Evolutionary conservation across 2,329 filamentous ascomycete genomes (phyloP), one percentile per base, ranked within the genome.

Genomic region (Juglanconis sp.): DNA sequence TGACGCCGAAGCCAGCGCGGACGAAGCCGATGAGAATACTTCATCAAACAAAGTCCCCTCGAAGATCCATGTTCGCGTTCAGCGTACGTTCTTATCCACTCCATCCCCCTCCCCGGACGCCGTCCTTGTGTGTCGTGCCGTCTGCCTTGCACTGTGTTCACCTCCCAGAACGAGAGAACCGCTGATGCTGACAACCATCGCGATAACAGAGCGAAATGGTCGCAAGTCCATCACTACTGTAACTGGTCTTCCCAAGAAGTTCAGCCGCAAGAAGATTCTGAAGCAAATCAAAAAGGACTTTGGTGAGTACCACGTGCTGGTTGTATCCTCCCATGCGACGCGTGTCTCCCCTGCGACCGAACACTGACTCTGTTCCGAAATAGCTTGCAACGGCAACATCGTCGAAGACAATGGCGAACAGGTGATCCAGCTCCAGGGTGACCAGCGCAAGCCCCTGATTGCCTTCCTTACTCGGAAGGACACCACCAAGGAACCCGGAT

Each of bases 261-360:
- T 97, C 75, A 94, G 97, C 81, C 92, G 95, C 81, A 98, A 97
- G 88, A 97, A 97, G 84, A 97, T 99, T 77, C 88, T 99, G 73
- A 97, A 97, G 85, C 93, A 96, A 80, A 96, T 98, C 85, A 98
- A 98, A 89, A 98, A 98, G 87, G 95, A 96, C 77, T 98, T 98
- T 74, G 90, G 89, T 92, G 84, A 65, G 87, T 72, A 15, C 60
- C 40, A 56, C 56, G 48, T 40, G 1, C 11, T 48, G 17, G 15
- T 32, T 34, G 40, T 49, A 8, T 31, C 24, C 15, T 13, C 40
- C 31, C 8, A 42, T 24, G 49, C 53, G 55, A 61, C 55, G 58
- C 55, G 48, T 30, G 48, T 36, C 40, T 40, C 42, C 17, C 24
- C 46, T 5, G 49, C 46, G 35, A 44, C 31, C 8, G 15, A 32